These are phyloP conservation scores for Paraconiothyrium sp. DNA, from an alignment of 2,329 filamentous ascomycete species.

Conservation along the genomic window DNA sequence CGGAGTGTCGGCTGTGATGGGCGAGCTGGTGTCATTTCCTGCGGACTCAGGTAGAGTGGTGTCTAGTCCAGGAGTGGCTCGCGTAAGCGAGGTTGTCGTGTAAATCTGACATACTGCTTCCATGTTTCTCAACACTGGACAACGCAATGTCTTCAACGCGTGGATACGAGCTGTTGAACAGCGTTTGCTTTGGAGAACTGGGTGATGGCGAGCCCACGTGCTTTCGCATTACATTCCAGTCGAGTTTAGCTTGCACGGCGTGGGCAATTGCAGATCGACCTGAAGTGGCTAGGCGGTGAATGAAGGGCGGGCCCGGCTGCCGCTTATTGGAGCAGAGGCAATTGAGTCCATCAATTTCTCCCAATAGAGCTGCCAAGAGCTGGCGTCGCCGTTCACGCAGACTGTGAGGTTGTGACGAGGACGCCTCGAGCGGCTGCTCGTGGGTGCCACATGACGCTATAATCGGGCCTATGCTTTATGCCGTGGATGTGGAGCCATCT, in stretches of 20 bases:
- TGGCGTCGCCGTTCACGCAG: slow-evolving; percentile 24
- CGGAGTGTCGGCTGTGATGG: slow-evolving; percentile 5
- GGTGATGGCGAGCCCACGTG: slow-evolving; percentile 2
- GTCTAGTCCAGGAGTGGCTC: slow-evolving; percentile 7
- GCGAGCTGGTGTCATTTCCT: slow-evolving; percentile 12
- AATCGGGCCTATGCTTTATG: neutral
- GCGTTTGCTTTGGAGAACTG: neutral
- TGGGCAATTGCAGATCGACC: slow-evolving; percentile 14
- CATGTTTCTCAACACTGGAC: neutral
- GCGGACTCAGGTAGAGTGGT: slow-evolving; percentile 10
- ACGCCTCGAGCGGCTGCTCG: slow-evolving; percentile 13
- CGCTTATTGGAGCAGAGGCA: slow-evolving; percentile 8
- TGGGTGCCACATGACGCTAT: slow-evolving; percentile 15
- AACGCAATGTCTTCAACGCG: slow-evolving; percentile 6
- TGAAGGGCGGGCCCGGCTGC: slow-evolving; percentile 14
- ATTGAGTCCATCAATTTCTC: slow-evolving; percentile 14
- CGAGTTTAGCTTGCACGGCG: slow-evolving; percentile 12
- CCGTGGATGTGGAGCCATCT: neutral
- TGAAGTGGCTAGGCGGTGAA: slow-evolving; percentile 15
- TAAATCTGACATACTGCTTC: slow-evolving; percentile 2
- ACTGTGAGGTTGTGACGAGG: slow-evolving; percentile 1
- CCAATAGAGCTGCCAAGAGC: slow-evolving; percentile 15
- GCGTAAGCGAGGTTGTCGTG: slow-evolving; percentile 12
- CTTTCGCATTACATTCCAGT: slow-evolving; percentile 21
- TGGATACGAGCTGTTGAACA: slow-evolving; percentile 3